Percentiles rank a stretch among this genome's conserved stretches.
Evolutionary conservation across 2,329 filamentous ascomycete species (phyloP).

Genomic region (Cytospora leucostoma): DNA sequence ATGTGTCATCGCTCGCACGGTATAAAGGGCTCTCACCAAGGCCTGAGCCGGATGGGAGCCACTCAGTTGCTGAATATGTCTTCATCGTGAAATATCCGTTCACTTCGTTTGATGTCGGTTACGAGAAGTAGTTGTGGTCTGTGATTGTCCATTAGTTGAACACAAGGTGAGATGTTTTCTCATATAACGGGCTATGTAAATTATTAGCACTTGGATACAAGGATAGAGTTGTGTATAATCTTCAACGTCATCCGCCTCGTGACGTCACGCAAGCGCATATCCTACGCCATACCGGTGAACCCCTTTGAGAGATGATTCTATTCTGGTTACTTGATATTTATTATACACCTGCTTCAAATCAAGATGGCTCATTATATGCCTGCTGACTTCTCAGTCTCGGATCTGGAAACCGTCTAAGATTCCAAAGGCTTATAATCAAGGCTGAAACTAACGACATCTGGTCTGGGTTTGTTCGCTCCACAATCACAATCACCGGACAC

Average conservation of each 20-base stretch:
- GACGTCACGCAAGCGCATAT: constrained; percentile 15
- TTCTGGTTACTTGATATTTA: background rate
- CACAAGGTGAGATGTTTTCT: background rate
- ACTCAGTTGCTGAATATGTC: constrained; percentile 32
- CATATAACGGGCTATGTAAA: background rate
- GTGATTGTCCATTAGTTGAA: background rate
- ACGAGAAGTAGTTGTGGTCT: background rate
- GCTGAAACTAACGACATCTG: too few species aligned
- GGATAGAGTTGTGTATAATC: background rate
- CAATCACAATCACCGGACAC: too few species aligned
- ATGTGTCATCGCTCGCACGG: constrained; percentile 30
- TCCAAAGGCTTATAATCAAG: too few species aligned
- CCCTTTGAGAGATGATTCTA: background rate
- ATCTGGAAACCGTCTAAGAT: too few species aligned
- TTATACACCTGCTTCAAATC: background rate
- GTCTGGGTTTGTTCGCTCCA: too few species aligned
- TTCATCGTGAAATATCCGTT: constrained; percentile 25
- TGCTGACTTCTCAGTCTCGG: background rate
- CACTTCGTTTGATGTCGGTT: too few species aligned
- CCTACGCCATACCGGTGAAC: constrained; percentile 6
- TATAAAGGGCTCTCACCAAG: constrained; percentile 34
- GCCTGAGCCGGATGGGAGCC: constrained; percentile 31
- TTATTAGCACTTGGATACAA: background rate
- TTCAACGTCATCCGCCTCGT: constrained; percentile 11
- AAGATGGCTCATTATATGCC: background rate